These are phyloP conservation scores for Vaccinium vitisidaea DNA, from an alignment of 148 eudicot species.

Conservation along the genomic window DNA sequence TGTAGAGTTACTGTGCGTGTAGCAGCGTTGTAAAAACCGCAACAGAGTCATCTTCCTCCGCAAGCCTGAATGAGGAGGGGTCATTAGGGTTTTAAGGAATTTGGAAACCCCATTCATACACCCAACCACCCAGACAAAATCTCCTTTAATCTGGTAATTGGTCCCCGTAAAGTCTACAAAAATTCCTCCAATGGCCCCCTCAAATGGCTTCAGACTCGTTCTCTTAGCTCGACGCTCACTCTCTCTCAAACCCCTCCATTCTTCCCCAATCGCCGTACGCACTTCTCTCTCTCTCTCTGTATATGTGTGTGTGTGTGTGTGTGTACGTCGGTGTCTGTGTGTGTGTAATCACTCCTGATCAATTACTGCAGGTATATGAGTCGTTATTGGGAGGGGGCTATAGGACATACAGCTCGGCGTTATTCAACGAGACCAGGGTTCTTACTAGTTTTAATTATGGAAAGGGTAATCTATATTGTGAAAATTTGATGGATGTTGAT, in stretches of 20 bases:
- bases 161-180: too few species aligned
- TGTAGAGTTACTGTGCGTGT: too few species aligned
- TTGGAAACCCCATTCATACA: too few species aligned
- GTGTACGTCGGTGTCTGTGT: background rate
- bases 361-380: constrained; percentile 34
- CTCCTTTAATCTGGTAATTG: too few species aligned
- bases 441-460: constrained; percentile 19
- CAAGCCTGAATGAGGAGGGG: too few species aligned
- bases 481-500: background rate
- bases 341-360: background rate
- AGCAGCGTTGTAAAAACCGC: too few species aligned
- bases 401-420: constrained; percentile 38
- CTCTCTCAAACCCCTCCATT: background rate
- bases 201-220: too few species aligned
- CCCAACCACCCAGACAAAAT: too few species aligned
- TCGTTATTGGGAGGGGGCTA: constrained; percentile 25
- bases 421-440: constrained; percentile 24
- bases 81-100: too few species aligned
- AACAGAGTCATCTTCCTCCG: too few species aligned
- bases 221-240: background rate
- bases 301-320: constrained; percentile 2
- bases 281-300: background rate
- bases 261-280: background rate
- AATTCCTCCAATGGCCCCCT: too few species aligned
- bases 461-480: constrained; percentile 31